Conservation (phyloP, 2,329 filamentous ascomycete genomes). For the Epichloe gansuensis region DNA sequence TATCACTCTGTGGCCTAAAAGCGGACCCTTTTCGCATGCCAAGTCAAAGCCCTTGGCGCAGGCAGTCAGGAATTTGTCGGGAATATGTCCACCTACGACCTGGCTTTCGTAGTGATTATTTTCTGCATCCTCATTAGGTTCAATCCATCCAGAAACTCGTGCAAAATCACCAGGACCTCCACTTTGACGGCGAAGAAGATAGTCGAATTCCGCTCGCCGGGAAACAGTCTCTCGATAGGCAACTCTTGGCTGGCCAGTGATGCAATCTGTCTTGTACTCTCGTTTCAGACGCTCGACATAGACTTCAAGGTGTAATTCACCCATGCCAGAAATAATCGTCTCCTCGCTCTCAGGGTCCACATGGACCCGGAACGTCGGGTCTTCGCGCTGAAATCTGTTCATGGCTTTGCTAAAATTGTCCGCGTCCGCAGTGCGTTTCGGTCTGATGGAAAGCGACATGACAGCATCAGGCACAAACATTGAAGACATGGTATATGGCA, state of each 20-base stretch:
- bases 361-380: conserved; percentile 91
- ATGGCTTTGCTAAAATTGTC: conserved; percentile 97
- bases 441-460: conserved; percentile 94
- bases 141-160: conserved; percentile 81
- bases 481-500: conserved; percentile 91
- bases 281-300: conserved; percentile 94
- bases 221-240: conserved; percentile 93
- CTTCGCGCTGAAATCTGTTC: conserved; percentile 95
- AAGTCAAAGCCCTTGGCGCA: conserved; percentile 90
- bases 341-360: conserved; percentile 88
- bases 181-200: conserved; percentile 85
- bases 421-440: conserved; percentile 82
- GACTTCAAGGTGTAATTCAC: conserved; percentile 90
- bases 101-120: conserved; percentile 77
- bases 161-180: conserved; percentile 94
- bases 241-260: conserved; percentile 92
- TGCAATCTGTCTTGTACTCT: conserved; percentile 92
- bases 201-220: conserved; percentile 71
- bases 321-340: conserved; percentile 98
- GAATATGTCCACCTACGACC: conserved; percentile 79
- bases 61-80: conserved; percentile 88
- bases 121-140: conserved; percentile 62
- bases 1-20: conserved; percentile 86
- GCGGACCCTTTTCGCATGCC: conserved; percentile 72
- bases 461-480: conserved; percentile 98